Conservation (phyloP, 2,329 filamentous ascomycete species). For the Ampelomyces quisqualis region DNA sequence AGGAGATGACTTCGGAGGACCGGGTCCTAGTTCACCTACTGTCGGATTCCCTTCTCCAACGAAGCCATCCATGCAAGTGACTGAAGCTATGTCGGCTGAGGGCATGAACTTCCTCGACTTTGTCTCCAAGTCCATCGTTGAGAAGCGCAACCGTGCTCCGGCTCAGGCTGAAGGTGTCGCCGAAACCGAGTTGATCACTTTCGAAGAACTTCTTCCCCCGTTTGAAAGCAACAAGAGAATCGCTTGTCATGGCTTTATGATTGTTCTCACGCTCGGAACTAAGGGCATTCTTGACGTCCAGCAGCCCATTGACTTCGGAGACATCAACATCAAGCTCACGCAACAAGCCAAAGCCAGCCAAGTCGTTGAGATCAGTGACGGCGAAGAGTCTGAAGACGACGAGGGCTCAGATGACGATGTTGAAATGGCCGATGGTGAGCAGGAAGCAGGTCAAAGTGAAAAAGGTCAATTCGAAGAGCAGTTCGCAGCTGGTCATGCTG, state of each 20-base stretch:
- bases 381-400: background rate
- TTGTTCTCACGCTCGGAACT: constrained; percentile 49
- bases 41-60: constrained; percentile 5
- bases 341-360: constrained; percentile 22
- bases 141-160: constrained; percentile 26
- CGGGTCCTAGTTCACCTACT: constrained; percentile 24
- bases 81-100: constrained; percentile 58
- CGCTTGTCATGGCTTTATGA: constrained; percentile 58
- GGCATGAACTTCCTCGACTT: constrained; percentile 64
- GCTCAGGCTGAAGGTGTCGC: constrained; percentile 33
- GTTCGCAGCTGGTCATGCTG: constrained; percentile 18
- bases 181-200: constrained; percentile 54
- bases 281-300: constrained; percentile 63
- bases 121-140: constrained; percentile 51
- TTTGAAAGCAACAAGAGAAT: constrained; percentile 56
- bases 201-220: constrained; percentile 68
- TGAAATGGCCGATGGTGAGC: background rate
- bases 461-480: constrained; percentile 29
- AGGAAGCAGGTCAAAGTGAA: constrained; percentile 6
- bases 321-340: constrained; percentile 38
- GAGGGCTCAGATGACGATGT: background rate
- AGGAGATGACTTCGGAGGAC: constrained; percentile 20
- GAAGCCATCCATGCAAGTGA: constrained; percentile 46
- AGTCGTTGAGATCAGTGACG: constrained; percentile 12
- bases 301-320: constrained; percentile 55